Conservation (phyloP, 331 rosid species). For the Telfairia occidentalis region DNA sequence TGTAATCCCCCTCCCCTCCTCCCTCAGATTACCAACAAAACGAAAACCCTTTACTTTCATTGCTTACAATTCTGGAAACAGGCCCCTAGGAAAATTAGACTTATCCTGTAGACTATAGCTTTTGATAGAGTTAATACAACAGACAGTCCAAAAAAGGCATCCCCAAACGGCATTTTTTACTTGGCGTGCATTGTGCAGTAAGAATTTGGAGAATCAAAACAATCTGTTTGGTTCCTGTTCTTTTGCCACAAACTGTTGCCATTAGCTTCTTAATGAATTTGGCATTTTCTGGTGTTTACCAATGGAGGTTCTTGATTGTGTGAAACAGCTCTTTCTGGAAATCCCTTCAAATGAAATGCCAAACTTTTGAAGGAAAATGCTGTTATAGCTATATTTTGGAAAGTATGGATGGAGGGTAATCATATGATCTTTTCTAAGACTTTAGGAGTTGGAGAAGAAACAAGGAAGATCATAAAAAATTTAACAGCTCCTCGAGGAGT, state of each 20-base stretch:
- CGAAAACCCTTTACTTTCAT: background rate
- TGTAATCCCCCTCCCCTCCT: too few relatives aligned
- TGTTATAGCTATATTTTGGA: background rate
- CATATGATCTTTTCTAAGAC: background rate
- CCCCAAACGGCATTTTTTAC: background rate
- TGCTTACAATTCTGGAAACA: background rate
- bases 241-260: background rate
- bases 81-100: background rate
- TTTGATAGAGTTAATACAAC: background rate
- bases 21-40: background rate
- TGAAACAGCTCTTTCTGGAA: background rate
- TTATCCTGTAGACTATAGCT: background rate
- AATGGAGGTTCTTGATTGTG: background rate
- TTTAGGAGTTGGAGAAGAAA: background rate
- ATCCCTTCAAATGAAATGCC: background rate
- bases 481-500: background rate
- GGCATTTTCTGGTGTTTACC: background rate
- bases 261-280: background rate
- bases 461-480: background rate
- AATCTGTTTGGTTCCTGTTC: background rate
- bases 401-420: background rate
- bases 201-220: background rate
- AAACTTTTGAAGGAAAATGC: background rate
- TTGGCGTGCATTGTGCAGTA: background rate
- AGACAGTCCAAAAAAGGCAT: background rate